These are phyloP conservation scores for Casuarina cunninghamiana DNA, from an alignment of 306 rosid genomes.

Conservation along the genomic window DNA sequence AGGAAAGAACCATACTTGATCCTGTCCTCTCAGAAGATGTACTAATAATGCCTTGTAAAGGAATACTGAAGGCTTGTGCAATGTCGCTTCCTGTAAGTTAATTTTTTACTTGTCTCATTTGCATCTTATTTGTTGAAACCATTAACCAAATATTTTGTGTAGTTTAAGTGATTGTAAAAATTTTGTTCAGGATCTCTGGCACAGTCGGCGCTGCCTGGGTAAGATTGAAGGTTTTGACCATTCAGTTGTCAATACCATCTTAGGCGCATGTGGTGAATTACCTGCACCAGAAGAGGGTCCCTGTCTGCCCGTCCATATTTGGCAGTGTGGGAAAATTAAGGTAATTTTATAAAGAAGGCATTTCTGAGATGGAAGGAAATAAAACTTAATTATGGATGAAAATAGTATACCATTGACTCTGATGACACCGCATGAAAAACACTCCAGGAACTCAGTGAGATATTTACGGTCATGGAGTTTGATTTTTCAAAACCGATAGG, in stretches of 20 bases:
- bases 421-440: constrained; percentile 13
- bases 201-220: constrained; percentile 66
- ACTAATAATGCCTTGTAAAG: constrained; percentile 68
- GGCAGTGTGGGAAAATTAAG: constrained; percentile 82
- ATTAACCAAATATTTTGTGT: constrained; percentile 8
- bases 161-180: constrained; percentile 15
- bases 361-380: constrained; percentile 11
- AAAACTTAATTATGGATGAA: constrained; percentile 19
- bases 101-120: neutral
- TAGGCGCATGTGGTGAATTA: constrained; percentile 77
- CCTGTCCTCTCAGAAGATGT: constrained; percentile 70
- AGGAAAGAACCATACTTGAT: constrained; percentile 59
- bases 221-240: constrained; percentile 78
- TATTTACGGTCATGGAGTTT: constrained; percentile 72
- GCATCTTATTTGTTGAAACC: constrained; percentile 3
- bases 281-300: constrained; percentile 61
- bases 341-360: constrained; percentile 37
- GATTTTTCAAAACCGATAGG: constrained; percentile 70
- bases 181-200: constrained; percentile 80
- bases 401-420: constrained; percentile 1
- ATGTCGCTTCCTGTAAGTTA: constrained; percentile 79
- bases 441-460: constrained; percentile 80
- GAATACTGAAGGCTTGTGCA: constrained; percentile 75
- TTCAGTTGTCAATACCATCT: constrained; percentile 58
- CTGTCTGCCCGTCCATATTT: constrained; percentile 59